Base-by-base conservation (phyloP, 2,329 filamentous ascomycete genomes). In the Epichloe gansuensis region DNA sequence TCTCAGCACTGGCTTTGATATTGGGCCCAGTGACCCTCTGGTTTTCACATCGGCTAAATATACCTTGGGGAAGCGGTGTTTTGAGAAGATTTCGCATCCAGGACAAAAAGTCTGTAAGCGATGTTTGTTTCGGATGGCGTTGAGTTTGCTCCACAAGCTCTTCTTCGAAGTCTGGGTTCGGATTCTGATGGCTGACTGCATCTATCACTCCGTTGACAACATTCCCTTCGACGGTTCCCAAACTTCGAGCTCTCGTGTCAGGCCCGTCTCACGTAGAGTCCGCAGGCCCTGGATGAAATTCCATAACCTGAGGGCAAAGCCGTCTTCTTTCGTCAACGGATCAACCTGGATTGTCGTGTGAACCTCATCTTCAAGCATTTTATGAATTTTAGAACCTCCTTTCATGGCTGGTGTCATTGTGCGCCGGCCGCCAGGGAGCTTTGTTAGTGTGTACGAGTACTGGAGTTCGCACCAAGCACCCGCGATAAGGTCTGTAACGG, bases 381-480 rank as follows among this genome's bases (percentile, higher is more conserved):
- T 82, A 60, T 98, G 93, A 11, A 97, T 80, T 39, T 76, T 81
- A 39, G 81, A 84, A 0, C 93, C 93, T 51, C 81, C 77, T 64
- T 83, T 85, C 93, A 98, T 98, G 0, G 88, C 89, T 2, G 78
- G 68, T 0, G 91, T 97, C 37, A 75, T 75, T 51, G 79, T 85
- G 64, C 86, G 91, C 53, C 80, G 80, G 1, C 91, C 93, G 62
- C 85, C 73, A 0, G 77, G 78, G 4, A 80, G 81, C 52, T 81
- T 83, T 3, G 83, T 87, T 52, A 98, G 75, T 0, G 82, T 88
- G 69, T 94, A 96, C 75, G 83, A 90, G 62, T 95, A 94, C 66
- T 97, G 91, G 54, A 97, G 68, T 68, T 98, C 91, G 66, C 93
- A 98, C 93, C 93, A 98, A 7, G 91, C 85, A 2, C 91, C 91